Conservation (phyloP, 192 early-diverging fungal genomes). For the Funneliformis geosporum region DNA sequence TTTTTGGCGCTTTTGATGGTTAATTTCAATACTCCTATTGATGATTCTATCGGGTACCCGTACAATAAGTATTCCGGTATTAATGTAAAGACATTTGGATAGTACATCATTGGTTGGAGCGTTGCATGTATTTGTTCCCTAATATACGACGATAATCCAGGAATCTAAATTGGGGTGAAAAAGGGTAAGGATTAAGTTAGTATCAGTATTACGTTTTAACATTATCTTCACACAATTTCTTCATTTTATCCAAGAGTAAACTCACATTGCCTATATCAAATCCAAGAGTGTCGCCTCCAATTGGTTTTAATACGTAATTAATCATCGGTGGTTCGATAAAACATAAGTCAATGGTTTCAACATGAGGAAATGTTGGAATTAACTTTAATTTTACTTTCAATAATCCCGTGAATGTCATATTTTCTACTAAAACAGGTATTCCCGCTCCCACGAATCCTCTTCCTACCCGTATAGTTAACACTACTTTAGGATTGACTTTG, state of each 20-base stretch:
- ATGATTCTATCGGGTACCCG: conserved; percentile 64
- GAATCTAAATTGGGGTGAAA: conserved; percentile 53
- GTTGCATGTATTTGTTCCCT: conserved; percentile 70
- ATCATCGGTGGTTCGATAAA: conserved; percentile 85
- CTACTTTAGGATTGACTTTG: conserved; percentile 86
- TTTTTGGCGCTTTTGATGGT: conserved; percentile 79
- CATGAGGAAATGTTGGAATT: conserved; percentile 83
- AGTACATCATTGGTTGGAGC: conserved; percentile 83
- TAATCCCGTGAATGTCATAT: conserved; percentile 79
- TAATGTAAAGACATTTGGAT: conserved; percentile 75
- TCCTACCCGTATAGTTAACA: conserved; percentile 81
- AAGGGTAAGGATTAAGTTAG: background rate
- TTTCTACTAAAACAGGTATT: conserved; percentile 82
- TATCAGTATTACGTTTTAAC: background rate
- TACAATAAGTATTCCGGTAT: conserved; percentile 78
- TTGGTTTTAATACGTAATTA: conserved; percentile 88
- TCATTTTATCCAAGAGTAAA: background rate
- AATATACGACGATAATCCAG: conserved; percentile 78
- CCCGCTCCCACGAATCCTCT: conserved; percentile 83
- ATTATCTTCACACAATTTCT: background rate
- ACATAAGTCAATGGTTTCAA: conserved; percentile 78
- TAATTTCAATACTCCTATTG: conserved; percentile 85
- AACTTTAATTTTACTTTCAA: conserved; percentile 83
- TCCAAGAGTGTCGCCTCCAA: conserved; percentile 82
- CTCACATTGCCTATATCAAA: conserved; percentile 83